Base-by-base conservation (phyloP, 768 basidiomycete genomes). In the Clathrus columnatus region DNA sequence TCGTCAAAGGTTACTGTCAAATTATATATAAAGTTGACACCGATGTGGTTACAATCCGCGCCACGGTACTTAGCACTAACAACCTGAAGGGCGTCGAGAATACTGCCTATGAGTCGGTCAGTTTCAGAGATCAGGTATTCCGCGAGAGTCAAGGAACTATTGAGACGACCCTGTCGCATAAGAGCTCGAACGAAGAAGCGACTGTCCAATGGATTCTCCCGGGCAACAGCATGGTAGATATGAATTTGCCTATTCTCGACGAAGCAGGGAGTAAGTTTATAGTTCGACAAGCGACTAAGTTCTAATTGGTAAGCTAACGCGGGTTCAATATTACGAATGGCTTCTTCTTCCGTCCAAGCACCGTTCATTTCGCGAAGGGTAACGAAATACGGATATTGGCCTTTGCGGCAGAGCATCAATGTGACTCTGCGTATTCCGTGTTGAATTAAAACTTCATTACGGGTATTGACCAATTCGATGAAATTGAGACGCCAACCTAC, bases 61-160 rank as follows among this genome's bases (percentile, higher is more conserved):
- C 87, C 91, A 58, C 94, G 83, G 64, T 94, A 78, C 63, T 91
- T 81, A 7, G 89, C 90, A 62, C 81, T 85, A 65, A 95, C 91
- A 53, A 98, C 87, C 68, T 98, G 95, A 27, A 98, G 79, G 2
- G 94, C 88, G 69, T 99, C 96, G 59, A 99, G 76, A 62, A 98
- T 84, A 64, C 82, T 87, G 42, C 91, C 95, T 59, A 98, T 89
- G 11, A 98, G 83, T 46, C 96, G 88, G 65, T 99, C 96, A 11
- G 94, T 94, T 74, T 99, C 96, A 1, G 95, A 96, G 61, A 99
- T 89, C 65, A 99, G 86, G 73, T 98, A 99, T 70, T 97, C 87
- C n/a, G 91, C 88, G 51, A 84, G 92, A 69, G 84, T 91, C 87
- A 98, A 92, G 50, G 80, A 81, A 29, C 92, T 92, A 41, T 87